Evolutionary conservation across 2,329 filamentous ascomycete genomes (phyloP).

Genomic region (Claviceps sp.): DNA sequence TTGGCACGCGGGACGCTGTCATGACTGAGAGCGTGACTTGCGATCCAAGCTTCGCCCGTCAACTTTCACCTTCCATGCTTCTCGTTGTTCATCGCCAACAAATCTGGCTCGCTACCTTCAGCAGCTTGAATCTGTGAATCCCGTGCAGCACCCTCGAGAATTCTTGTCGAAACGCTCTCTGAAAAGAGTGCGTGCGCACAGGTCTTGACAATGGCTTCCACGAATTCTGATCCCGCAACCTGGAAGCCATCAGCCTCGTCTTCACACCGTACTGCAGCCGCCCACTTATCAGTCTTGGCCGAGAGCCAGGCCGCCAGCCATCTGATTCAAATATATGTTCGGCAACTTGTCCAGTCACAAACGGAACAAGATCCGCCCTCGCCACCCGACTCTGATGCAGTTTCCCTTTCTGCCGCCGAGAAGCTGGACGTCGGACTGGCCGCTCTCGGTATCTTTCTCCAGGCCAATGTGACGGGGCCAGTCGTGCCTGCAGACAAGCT

Average conservation of each 20-base stretch:
- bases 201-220: background rate
- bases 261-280: constrained; percentile 4
- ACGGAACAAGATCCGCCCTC: background rate
- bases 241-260: constrained; percentile 4
- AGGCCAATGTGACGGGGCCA: constrained; percentile 79
- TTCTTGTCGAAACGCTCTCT: background rate
- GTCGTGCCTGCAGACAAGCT: constrained; percentile 35
- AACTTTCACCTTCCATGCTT: too few species aligned
- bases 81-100: too few species aligned
- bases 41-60: too few species aligned
- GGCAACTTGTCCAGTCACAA: background rate
- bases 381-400: constrained; percentile 1
- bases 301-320: constrained; percentile 3
- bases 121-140: too few species aligned
- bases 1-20: too few species aligned
- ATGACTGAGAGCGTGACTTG: too few species aligned
- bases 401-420: constrained; percentile 5
- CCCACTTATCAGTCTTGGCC: constrained; percentile 7
- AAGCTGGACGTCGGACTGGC: constrained; percentile 19
- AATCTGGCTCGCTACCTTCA: too few species aligned
- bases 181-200: background rate
- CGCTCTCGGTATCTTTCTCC: constrained; percentile 61
- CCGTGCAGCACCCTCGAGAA: background rate
- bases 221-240: background rate
- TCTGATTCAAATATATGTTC: constrained; percentile 6